Evolutionary conservation across 140 eudicot species (phyloP), one percentile per base, ranked within the genome.

Genomic region (Anethum foeniculum): DNA sequence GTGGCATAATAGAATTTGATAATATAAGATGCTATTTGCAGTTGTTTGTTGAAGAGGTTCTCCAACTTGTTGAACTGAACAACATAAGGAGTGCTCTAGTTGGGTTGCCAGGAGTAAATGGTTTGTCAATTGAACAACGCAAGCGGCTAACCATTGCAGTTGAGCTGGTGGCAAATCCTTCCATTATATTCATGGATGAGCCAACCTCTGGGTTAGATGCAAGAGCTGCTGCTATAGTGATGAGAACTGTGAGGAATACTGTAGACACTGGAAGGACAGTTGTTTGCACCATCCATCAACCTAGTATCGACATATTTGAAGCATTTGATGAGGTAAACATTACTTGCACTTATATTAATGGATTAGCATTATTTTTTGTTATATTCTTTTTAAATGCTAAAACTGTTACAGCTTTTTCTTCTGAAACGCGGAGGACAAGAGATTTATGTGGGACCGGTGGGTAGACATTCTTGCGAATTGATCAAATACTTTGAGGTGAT

Each of bases 151-250:
- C 97, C 69, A 89, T 93, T 75, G 96, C 97, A 46, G 98, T 93
- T n/a, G 98, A 93, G 87, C 87, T 93, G 7, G 98, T 93, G 81
- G 96, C 98, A 8, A 93, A 93, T 71, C 98, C 98, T 0, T 93
- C 98, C 43, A 93, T 93, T 13, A 93, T 93, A 85, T 93, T 93
- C 83, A 91, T 93, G 98, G 98, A 93, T 11, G 98, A 93, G 82
- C 98, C 98, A 67, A 93, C 98, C 19, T 93, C 98, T 4, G 98
- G 98, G 77, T 86, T 93, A n/a, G 98, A 93, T 81, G 96, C 98
- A 34, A 86, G 98, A 79, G 96, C 98, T 28, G 98, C 98, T 43
- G 98, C 98, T 65, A 93, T 93, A 47, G 98, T 93, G 30, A 93
- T 93, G 98, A 85, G 98, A 82, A 88, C 98, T 2, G 96, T 93